phyloP scores from a whole-genome alignment of 1,139 yeast species.

The Suhomyces atakaporum region DNA sequence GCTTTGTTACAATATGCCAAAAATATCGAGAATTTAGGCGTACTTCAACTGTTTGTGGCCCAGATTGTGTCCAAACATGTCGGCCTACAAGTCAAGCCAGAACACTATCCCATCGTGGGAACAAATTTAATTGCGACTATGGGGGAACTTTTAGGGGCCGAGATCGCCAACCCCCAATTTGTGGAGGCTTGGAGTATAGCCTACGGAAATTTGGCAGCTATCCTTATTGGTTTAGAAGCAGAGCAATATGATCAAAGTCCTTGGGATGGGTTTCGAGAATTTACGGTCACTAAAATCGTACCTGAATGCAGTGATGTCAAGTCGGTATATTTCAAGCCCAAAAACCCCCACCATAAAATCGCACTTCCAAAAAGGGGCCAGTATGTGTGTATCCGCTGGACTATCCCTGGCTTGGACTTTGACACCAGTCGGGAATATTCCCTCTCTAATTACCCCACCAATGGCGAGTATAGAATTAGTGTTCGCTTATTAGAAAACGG shows the following conservation, averaged over 20 bases:
- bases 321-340: slow-evolving; percentile 54
- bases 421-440: slow-evolving; percentile 55
- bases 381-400: slow-evolving; percentile 56
- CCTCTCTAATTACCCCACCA: slow-evolving; percentile 35
- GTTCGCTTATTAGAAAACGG: slow-evolving; percentile 48
- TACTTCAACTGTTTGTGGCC: slow-evolving; percentile 54
- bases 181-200: slow-evolving; percentile 69
- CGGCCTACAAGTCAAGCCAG: slow-evolving; percentile 61
- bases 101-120: slow-evolving; percentile 69
- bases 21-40: slow-evolving; percentile 61
- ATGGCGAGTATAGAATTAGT: slow-evolving; percentile 51
- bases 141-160: slow-evolving; percentile 54
- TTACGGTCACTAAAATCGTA: slow-evolving; percentile 44
- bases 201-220: slow-evolving; percentile 62
- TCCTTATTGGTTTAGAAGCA: slow-evolving; percentile 59
- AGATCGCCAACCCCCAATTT: slow-evolving; percentile 57
- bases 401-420: slow-evolving; percentile 27
- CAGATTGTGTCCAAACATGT: slow-evolving; percentile 68
- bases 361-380: slow-evolving; percentile 56
- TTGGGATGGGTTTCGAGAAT: slow-evolving; percentile 61
- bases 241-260: slow-evolving; percentile 44
- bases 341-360: slow-evolving; percentile 37
- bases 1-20: slow-evolving; percentile 64
- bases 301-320: slow-evolving; percentile 51
- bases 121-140: slow-evolving; percentile 54